These are phyloP conservation scores for Digitaria exilis DNA, from an alignment of 202 grass and related monocot genomes.

Conservation along the genomic window DNA sequence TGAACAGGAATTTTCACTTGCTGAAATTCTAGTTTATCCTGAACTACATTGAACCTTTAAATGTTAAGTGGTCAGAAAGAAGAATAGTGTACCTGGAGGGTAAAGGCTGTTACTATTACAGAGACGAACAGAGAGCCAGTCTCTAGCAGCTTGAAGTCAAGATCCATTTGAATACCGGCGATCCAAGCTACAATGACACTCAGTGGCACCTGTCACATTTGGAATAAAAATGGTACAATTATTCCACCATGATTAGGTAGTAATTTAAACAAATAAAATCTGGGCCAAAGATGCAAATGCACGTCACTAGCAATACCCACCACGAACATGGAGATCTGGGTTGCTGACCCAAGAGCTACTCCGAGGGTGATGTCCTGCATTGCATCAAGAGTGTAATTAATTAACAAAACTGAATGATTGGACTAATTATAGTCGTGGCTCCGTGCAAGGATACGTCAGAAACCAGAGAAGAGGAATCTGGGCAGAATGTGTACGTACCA, in stretches of 20 bases:
- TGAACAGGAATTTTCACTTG: neutral
- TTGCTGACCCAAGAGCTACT: constrained; percentile 89
- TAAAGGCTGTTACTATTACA: constrained; percentile 73
- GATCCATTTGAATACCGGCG: constrained; percentile 84
- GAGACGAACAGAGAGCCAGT: constrained; percentile 67
- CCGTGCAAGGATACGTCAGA: neutral
- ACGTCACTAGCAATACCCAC: constrained; percentile 48
- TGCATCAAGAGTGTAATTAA: neutral
- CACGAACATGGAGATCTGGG: constrained; percentile 99
- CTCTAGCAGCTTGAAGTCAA: constrained; percentile 86
- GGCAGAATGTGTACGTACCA: constrained; percentile 44
- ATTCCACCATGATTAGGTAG: constrained; percentile 17
- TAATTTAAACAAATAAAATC: constrained; percentile 21
- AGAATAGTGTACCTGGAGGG: constrained; percentile 64
- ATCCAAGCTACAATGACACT: constrained; percentile 84
- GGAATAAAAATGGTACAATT: constrained; percentile 17
- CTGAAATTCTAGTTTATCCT: neutral
- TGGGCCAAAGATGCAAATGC: neutral
- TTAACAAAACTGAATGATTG: neutral
- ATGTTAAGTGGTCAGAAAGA: neutral
- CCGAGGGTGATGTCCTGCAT: constrained; percentile 95
- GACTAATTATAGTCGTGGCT: neutral
- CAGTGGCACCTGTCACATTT: constrained; percentile 62
- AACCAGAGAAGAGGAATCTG: neutral
- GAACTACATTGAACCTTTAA: neutral